phyloP scores from a whole-genome alignment of 2,329 filamentous ascomycete species.

The Trichoderma harzianum region DNA sequence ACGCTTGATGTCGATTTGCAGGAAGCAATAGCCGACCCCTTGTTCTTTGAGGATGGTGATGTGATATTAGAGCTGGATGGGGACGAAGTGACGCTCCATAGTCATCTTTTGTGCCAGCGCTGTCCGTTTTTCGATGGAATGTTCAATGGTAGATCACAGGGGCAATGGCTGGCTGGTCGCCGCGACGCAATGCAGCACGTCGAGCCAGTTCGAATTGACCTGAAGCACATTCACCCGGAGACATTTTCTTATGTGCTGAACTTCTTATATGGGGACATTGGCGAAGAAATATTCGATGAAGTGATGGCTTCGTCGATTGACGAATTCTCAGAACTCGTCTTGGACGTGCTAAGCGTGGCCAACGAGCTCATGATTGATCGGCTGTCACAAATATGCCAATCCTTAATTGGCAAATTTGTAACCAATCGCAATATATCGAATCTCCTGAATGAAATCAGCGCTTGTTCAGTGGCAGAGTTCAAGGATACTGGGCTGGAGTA shows the following conservation, averaged over 20 bases:
- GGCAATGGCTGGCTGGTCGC: constrained; percentile 76
- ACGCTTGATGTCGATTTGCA: constrained; percentile 69
- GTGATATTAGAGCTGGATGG: constrained; percentile 74
- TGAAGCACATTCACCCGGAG: constrained; percentile 72
- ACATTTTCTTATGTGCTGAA: constrained; percentile 77
- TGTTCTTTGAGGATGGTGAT: constrained; percentile 78
- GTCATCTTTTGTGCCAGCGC: constrained; percentile 72
- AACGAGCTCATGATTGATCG: constrained; percentile 96
- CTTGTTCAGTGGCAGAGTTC: constrained; percentile 78
- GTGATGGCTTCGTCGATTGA: constrained; percentile 70
- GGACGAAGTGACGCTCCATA: constrained; percentile 70
- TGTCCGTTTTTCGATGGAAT: constrained; percentile 91
- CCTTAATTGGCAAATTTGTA: constrained; percentile 77
- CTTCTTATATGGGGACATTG: constrained; percentile 80
- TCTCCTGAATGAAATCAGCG: constrained; percentile 80
- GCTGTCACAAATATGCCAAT: constrained; percentile 85
- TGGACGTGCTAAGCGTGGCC: constrained; percentile 85
- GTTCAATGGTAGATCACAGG: constrained; percentile 82
- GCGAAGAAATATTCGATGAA: constrained; percentile 76
- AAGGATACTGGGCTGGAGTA: constrained; percentile 88
- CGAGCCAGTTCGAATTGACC: constrained; percentile 64
- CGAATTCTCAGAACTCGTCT: constrained; percentile 80
- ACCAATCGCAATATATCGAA: constrained; percentile 81
- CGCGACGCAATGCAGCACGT: constrained; percentile 42
- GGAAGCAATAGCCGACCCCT: constrained; percentile 62